A percentile compares a stretch with the other conserved stretches of the same genome.
phyloP scores from a whole-genome alignment of 192 early-diverging fungal species.

The Spizellomyces sp. region DNA sequence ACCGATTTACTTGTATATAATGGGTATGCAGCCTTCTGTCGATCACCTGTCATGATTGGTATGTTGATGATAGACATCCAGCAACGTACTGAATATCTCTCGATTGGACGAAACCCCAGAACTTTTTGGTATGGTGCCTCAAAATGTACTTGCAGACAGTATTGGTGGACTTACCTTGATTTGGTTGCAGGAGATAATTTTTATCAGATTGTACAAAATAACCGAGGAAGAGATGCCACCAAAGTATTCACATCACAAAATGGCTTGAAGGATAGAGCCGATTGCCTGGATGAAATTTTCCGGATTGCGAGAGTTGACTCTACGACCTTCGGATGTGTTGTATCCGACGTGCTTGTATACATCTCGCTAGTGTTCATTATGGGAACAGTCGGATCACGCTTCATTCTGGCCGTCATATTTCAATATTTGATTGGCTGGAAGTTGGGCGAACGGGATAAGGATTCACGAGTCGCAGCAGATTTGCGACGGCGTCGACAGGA shows the following conservation, averaged over 20 bases:
- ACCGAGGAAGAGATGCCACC: constrained; percentile 53
- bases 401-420: constrained; percentile 55
- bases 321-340: constrained; percentile 77
- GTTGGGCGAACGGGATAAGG: constrained; percentile 33
- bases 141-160: no score
- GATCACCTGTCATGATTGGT: background rate
- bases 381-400: constrained; percentile 43
- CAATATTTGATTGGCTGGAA: constrained; percentile 43
- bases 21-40: constrained; percentile 40
- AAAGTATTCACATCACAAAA: background rate
- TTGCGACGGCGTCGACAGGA: constrained; percentile 19
- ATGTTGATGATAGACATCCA: constrained; percentile 7
- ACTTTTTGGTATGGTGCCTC: background rate
- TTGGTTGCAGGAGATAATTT: background rate
- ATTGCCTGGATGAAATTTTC: constrained; percentile 79
- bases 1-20: constrained; percentile 73
- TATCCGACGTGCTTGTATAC: constrained; percentile 78
- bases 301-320: constrained; percentile 80
- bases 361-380: constrained; percentile 65
- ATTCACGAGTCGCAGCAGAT: constrained; percentile 19
- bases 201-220: background rate
- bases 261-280: constrained; percentile 37
- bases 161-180: no score
- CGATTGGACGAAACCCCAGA: constrained; percentile 34
- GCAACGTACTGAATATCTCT: constrained; percentile 69